Evolutionary conservation across 352 stramenopile genomes (phyloP).

Genomic region (Achlya hypogyna): DNA sequence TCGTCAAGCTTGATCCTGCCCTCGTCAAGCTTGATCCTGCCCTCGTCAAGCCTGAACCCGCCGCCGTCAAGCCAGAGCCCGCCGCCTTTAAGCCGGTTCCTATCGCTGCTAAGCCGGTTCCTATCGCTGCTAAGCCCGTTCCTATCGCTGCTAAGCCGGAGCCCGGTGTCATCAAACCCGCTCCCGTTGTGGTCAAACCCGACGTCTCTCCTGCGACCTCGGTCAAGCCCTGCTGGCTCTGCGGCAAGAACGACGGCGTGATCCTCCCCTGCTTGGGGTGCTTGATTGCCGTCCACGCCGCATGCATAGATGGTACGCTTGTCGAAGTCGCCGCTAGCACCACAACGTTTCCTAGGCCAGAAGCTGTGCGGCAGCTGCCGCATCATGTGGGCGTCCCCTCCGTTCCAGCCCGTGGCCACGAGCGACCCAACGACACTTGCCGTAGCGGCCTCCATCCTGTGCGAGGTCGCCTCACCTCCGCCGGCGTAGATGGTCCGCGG

Average conservation of each 20-base stretch:
- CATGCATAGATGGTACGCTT: constrained; percentile 9
- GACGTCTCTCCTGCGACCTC: neutral
- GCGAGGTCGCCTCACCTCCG: no score
- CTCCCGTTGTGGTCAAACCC: neutral
- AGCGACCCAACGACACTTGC: neutral
- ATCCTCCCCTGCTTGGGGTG: constrained; percentile 16
- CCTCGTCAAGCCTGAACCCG: no score
- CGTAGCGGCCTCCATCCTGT: neutral
- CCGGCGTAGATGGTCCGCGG: constrained; percentile 8
- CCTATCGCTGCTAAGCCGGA: no score
- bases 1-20: neutral
- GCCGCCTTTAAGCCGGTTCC: no score
- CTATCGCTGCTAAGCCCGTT: no score
- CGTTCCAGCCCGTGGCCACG: neutral
- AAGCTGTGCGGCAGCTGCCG: constrained; percentile 15
- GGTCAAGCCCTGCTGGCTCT: constrained; percentile 7
- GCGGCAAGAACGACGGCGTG: constrained; percentile 1
- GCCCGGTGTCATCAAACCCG: no score
- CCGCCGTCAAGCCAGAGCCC: neutral
- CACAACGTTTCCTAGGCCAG: neutral
- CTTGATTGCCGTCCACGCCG: constrained; percentile 11
- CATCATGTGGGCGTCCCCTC: neutral
- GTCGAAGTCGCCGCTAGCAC: neutral
- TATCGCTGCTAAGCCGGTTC: no score
- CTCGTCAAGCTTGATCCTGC: no score